Conservation (phyloP, 768 basidiomycete species). For the Cystobasidium tubakii region DNA sequence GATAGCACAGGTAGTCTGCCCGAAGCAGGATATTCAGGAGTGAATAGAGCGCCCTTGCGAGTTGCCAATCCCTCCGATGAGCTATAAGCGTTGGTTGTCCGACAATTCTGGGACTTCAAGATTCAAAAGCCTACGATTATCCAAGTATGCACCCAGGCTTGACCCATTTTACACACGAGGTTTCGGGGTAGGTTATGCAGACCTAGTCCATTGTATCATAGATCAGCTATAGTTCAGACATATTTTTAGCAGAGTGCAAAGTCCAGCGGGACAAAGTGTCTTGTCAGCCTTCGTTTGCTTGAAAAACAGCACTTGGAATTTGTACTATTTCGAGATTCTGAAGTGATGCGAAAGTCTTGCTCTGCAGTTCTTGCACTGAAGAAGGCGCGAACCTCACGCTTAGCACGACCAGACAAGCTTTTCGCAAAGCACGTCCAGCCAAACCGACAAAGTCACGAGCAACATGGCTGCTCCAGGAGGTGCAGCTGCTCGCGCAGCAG, state of each 20-base stretch:
- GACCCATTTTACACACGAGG: background rate
- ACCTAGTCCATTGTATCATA: background rate
- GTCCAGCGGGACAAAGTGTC: no score
- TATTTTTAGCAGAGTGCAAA: background rate
- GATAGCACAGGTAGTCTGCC: conserved; percentile 1
- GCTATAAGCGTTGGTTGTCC: background rate
- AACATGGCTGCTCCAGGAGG: conserved; percentile 21
- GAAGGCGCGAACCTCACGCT: no score
- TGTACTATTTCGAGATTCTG: no score
- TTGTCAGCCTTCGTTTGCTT: no score
- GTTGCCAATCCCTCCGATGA: conserved; percentile 29
- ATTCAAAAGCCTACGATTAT: background rate
- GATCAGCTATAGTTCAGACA: background rate
- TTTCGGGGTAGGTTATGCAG: background rate
- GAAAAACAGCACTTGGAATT: no score
- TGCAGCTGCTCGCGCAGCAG: conserved; percentile 13
- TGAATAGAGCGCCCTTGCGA: conserved; percentile 1
- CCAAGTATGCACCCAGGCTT: background rate
- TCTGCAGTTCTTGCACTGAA: no score
- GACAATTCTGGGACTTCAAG: background rate
- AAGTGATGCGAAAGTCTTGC: no score
- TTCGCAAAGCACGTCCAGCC: background rate
- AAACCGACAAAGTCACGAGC: background rate
- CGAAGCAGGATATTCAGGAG: background rate
- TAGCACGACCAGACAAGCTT: background rate